Conservation (phyloP, 1,284 basidiomycete species). For the Quambalaria eucalypti region DNA sequence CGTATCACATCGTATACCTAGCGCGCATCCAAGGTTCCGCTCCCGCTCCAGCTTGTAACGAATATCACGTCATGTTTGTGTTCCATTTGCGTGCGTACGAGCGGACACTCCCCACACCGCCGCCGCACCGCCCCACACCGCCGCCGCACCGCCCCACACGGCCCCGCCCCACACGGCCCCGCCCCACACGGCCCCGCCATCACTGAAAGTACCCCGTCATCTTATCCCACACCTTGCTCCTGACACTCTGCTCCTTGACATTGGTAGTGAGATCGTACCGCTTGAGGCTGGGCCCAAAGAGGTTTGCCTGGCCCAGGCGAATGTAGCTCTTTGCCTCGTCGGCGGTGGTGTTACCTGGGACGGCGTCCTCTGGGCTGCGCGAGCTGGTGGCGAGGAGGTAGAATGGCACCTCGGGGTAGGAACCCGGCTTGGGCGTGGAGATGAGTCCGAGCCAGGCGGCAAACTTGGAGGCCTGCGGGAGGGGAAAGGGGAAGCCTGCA, state of each 20-base stretch:
- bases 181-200: no score
- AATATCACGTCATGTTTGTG: no score
- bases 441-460: neutral
- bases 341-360: no score
- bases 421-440: slow-evolving; percentile 11
- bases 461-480: slow-evolving; percentile 19
- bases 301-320: slow-evolving; percentile 18
- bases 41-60: no score
- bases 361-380: no score
- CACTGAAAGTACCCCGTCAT: neutral
- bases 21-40: no score
- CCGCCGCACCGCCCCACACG: no score
- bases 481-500: slow-evolving; percentile 30
- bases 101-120: no score
- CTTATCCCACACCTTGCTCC: neutral
- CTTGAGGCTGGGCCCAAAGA: slow-evolving; percentile 15
- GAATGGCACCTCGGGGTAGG: slow-evolving; percentile 31
- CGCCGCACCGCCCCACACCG: no score
- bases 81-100: no score
- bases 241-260: slow-evolving; percentile 3
- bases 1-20: no score
- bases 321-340: slow-evolving; percentile 17
- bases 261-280: slow-evolving; percentile 12
- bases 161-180: no score
- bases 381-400: slow-evolving; percentile 25